phyloP scores from a whole-genome alignment of 2,329 filamentous ascomycete species.

The Colletotrichum tabaci region DNA sequence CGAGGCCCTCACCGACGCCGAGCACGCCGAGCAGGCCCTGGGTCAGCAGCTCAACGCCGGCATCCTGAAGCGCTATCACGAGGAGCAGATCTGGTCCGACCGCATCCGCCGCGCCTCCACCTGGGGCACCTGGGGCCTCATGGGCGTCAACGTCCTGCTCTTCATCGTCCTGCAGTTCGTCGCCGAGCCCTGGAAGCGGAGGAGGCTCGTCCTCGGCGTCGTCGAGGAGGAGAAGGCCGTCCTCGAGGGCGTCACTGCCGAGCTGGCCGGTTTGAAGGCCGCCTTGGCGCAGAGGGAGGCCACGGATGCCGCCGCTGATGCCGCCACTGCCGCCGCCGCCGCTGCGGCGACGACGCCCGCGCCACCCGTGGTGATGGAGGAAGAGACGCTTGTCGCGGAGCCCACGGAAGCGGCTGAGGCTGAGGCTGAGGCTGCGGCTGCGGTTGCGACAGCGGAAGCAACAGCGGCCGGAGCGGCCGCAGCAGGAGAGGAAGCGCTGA shows the following conservation, averaged over 20 bases:
- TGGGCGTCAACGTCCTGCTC: conserved; percentile 95
- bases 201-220: conserved; percentile 84
- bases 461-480: conserved; percentile 21
- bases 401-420: conserved; percentile 1
- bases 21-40: conserved; percentile 84
- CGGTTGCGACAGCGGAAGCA: not conserved
- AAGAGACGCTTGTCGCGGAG: conserved; percentile 24
- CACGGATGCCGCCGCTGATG: conserved; percentile 53
- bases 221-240: conserved; percentile 81
- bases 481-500: conserved; percentile 23
- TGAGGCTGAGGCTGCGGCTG: conserved; percentile 4
- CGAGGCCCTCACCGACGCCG: conserved; percentile 79
- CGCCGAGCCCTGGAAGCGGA: conserved; percentile 92
- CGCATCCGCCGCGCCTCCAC: conserved; percentile 96
- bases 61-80: conserved; percentile 94
- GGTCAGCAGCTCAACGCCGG: conserved; percentile 82
- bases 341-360: conserved; percentile 47
- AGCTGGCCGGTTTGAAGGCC: conserved; percentile 55
- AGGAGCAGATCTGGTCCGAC: conserved; percentile 99
- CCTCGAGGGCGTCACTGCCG: conserved; percentile 63
- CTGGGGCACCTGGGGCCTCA: conserved; percentile 98
- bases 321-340: conserved; percentile 52
- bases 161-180: conserved; percentile 90
- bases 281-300: conserved; percentile 46
- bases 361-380: conserved; percentile 46